phyloP scores from a whole-genome alignment of 148 eudicot genomes.

The Rhododendron griersonianum region DNA sequence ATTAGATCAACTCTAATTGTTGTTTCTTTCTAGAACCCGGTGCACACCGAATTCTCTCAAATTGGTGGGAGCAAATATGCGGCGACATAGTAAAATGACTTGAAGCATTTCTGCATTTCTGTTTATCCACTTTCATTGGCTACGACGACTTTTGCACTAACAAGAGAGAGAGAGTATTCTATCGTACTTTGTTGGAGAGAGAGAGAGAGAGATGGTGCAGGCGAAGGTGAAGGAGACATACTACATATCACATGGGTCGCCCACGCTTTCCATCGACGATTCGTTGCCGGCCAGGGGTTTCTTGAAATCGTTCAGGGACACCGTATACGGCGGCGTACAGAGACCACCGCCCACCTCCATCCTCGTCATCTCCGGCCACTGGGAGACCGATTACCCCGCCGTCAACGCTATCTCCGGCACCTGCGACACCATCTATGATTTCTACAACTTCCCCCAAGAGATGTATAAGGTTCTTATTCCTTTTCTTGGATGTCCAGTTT shows the following conservation, averaged over 20 bases:
- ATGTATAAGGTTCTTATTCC: slow-evolving; percentile 52
- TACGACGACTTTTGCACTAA: too few relatives aligned
- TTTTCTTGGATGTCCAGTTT: not conserved
- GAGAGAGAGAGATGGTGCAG: not conserved
- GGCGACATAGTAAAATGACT: too few relatives aligned
- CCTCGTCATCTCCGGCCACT: slow-evolving; percentile 63
- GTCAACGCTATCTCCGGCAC: slow-evolving; percentile 41
- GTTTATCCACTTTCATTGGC: too few relatives aligned
- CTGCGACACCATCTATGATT: slow-evolving; percentile 61
- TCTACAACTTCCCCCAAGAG: slow-evolving; percentile 62
- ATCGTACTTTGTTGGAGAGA: not conserved
- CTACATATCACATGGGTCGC: slow-evolving; percentile 71
- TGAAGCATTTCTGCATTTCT: too few relatives aligned
- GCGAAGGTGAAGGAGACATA: slow-evolving; percentile 18
- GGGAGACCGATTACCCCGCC: slow-evolving; percentile 63
- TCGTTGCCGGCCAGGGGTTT: slow-evolving; percentile 62
- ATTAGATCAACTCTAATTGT: too few relatives aligned
- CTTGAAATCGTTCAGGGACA: slow-evolving; percentile 38
- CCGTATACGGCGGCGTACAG: slow-evolving; percentile 16
- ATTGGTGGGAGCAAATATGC: too few relatives aligned
- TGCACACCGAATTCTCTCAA: too few relatives aligned
- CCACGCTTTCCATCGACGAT: slow-evolving; percentile 62
- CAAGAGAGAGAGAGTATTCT: too few relatives aligned
- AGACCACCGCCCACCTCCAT: slow-evolving; percentile 39
- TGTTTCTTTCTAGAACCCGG: too few relatives aligned